These are phyloP conservation scores for Cerioporus squamosus DNA, from an alignment of 1,284 basidiomycete species.

Conservation along the genomic window DNA sequence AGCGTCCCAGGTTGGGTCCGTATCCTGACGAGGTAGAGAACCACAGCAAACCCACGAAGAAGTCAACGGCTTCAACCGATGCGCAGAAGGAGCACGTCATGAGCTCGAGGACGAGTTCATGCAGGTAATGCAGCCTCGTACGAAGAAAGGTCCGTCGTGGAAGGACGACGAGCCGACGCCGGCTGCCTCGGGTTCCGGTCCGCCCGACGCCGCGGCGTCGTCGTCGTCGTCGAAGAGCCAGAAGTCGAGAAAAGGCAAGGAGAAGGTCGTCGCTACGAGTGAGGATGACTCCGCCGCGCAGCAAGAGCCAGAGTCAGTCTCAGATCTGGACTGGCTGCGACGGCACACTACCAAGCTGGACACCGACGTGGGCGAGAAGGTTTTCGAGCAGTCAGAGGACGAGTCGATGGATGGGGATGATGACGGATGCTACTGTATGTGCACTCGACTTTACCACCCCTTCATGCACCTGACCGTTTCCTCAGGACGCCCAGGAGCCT, in stretches of 20 bases:
- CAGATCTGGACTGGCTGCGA: constrained; percentile 80
- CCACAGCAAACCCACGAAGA: constrained; percentile 4
- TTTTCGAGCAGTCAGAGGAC: constrained; percentile 64
- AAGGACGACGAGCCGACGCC: constrained; percentile 51
- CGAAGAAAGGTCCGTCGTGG: constrained; percentile 68
- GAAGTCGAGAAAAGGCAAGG: constrained; percentile 31
- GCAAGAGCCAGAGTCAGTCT: constrained; percentile 39
- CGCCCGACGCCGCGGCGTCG: constrained; percentile 4
- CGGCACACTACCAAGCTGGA: constrained; percentile 52
- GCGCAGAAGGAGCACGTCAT: constrained; percentile 29
- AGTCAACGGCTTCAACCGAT: constrained; percentile 25
- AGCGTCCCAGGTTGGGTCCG: constrained; percentile 61
- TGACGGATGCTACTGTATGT: not conserved
- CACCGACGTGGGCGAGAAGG: constrained; percentile 52
- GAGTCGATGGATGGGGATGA: constrained; percentile 43
- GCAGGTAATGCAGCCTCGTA: constrained; percentile 64
- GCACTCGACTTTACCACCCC: too few species aligned
- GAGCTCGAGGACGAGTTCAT: constrained; percentile 60
- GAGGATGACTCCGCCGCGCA: constrained; percentile 20
- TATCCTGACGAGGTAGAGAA: constrained; percentile 37
- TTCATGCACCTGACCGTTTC: not conserved
- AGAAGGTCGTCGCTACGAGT: not conserved
- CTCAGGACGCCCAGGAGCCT: constrained; percentile 7
- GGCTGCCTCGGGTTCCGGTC: constrained; percentile 6
- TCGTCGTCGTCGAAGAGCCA: constrained; percentile 27